Evolutionary conservation across 2,329 filamentous ascomycete species (phyloP), one percentile per base, ranked within the genome.

Genomic region (Ophiostoma tasmaniense): DNA sequence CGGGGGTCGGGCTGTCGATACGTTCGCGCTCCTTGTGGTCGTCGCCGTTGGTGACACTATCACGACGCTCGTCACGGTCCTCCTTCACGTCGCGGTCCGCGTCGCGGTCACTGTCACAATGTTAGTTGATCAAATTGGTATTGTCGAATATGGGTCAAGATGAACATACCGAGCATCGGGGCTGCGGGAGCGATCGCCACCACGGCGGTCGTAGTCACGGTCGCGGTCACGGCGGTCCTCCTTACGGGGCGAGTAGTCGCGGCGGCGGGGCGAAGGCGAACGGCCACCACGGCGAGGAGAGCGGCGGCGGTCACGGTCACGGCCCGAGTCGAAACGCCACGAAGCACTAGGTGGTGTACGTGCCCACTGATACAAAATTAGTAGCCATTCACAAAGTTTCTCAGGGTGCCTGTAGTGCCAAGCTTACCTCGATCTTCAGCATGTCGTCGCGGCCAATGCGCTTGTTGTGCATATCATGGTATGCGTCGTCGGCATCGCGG

Each of bases 401-500:
- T 25, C n/a, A 55, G 11, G 7, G 28, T 33, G 30, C 2, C 4
- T 17, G 28, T 37, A 11, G 28, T 35, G 6, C 10, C 35, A 7
- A 6, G 35, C 86, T 74, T 81, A 97, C 95, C 87, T 99, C 95
- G 74, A 99, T 98, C 84, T 99, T 99, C 82, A 99, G 79, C 71
- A 97, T 83, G 76, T 99, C 95, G 77, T 99, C 95, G 72, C 94
- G 90, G 65, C 93, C 93, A 75, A 99, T 93, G 74, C 94, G 92
- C 87, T 97, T 97, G 84, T 98, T 98, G 79, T 99, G 95, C 95
- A 99, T 99, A 83, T 99, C 95, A 80, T 99, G 92, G 79, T 99
- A 99, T 65, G 95, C 95, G 82, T 99, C 95, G 80, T 99, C 95
- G 73, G 95, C 93, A 84, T 99, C 95, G 75, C 95, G 93, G 76